phyloP scores from a whole-genome alignment of 495 filamentous ascomycete genomes.

The Lindgomyces ingoldianus region DNA sequence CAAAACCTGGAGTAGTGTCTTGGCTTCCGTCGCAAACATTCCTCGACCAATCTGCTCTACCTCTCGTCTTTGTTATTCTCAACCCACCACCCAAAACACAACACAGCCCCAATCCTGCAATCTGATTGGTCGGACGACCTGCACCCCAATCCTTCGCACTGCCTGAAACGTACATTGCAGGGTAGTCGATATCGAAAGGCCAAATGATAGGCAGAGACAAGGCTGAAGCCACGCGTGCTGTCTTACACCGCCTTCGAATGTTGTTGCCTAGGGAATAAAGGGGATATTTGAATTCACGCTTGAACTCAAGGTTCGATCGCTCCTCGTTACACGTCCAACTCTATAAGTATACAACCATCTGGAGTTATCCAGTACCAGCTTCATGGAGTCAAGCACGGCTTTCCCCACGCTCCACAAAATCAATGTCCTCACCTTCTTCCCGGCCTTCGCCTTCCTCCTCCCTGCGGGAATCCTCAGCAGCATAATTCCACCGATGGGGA shows the following conservation, averaged over 20 bases:
- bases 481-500: neutral
- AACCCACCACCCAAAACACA: neutral
- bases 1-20: too few relatives aligned
- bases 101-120: neutral
- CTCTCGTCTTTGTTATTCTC: too few relatives aligned
- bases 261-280: neutral
- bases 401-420: neutral
- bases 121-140: neutral
- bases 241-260: neutral
- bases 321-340: too few relatives aligned
- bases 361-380: neutral
- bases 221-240: neutral
- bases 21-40: too few relatives aligned
- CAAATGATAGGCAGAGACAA: neutral
- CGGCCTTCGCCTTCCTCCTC: neutral
- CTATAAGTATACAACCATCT: too few relatives aligned
- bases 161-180: neutral
- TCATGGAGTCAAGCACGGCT: neutral
- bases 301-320: too few relatives aligned
- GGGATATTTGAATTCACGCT: too few relatives aligned
- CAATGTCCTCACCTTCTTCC: neutral
- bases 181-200: neutral
- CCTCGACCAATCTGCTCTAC: too few relatives aligned
- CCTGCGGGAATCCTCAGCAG: neutral
- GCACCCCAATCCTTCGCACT: neutral